A percentile compares a stretch with the other conserved stretches of the same genome.
These are phyloP conservation scores for Imleria badia DNA, from an alignment of 768 basidiomycete genomes.

Conservation along the genomic window DNA sequence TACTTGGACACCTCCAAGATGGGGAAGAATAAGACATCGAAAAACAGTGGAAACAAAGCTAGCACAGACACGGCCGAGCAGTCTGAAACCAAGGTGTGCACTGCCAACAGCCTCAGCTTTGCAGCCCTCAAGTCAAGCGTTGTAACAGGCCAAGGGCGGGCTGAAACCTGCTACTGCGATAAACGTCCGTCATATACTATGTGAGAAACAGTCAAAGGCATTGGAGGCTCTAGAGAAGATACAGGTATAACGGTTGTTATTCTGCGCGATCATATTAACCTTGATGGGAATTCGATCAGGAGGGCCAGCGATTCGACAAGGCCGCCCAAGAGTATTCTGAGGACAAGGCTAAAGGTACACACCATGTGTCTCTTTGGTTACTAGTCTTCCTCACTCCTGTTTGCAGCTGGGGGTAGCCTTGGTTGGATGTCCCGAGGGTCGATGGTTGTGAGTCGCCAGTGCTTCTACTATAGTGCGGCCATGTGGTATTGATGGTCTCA, in stretches of 20 bases:
- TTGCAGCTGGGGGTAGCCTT: conserved; percentile 74
- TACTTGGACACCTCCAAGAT: conserved; percentile 6
- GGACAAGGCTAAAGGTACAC: conserved; percentile 81
- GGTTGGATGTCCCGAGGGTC: conserved; percentile 87
- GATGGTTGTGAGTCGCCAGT: conserved; percentile 60
- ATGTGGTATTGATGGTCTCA: conserved; percentile 26
- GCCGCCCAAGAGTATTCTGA: conserved; percentile 89
- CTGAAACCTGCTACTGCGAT: conserved; percentile 79
- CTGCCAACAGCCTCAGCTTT: not conserved
- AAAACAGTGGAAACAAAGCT: conserved; percentile 19
- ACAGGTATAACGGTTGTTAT: conserved; percentile 47
- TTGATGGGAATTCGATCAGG: conserved; percentile 39
- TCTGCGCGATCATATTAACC: not conserved
- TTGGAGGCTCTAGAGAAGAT: conserved; percentile 78
- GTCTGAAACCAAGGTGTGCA: conserved; percentile 26
- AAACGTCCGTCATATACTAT: conserved; percentile 85
- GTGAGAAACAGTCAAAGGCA: conserved; percentile 83
- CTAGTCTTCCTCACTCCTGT: not conserved
- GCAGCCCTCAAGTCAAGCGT: not conserved
- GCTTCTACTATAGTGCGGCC: not conserved
- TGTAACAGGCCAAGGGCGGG: conserved; percentile 48
- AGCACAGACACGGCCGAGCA: conserved; percentile 14
- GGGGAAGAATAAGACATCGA: conserved; percentile 33
- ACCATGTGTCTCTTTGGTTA: not conserved
- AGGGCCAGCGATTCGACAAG: conserved; percentile 82